These are phyloP conservation scores for Podaxis sp. DNA, from an alignment of 768 basidiomycete species.

Conservation along the genomic window DNA sequence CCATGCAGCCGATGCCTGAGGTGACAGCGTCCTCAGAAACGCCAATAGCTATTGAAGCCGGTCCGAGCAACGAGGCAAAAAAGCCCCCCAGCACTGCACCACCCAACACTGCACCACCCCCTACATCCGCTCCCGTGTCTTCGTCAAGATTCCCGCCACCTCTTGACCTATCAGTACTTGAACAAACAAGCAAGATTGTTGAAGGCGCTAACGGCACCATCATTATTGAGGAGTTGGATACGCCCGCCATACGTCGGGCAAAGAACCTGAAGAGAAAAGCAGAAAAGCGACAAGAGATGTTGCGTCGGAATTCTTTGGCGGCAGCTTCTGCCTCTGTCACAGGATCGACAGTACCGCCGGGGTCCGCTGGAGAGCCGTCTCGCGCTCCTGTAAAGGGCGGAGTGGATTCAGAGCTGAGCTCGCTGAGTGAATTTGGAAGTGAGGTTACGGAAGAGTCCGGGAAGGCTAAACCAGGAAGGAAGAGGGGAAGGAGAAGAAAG, in stretches of 20 bases:
- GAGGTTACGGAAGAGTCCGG: slow-evolving; percentile 15
- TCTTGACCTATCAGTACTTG: slow-evolving; percentile 3
- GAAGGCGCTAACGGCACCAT: slow-evolving; percentile 44
- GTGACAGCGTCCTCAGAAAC: background rate
- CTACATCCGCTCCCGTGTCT: background rate
- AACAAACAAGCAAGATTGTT: slow-evolving; percentile 21
- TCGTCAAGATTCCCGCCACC: background rate
- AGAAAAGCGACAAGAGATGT: slow-evolving; percentile 13
- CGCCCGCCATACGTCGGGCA: slow-evolving; percentile 63
- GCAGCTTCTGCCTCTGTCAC: background rate
- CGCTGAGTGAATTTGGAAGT: slow-evolving; percentile 42
- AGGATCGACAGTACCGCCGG: background rate
- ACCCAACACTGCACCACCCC: background rate
- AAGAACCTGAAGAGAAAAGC: slow-evolving; percentile 38
- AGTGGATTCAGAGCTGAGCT: slow-evolving; percentile 43
- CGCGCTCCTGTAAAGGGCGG: slow-evolving; percentile 2
- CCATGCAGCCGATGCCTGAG: background rate
- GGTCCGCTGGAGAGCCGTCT: background rate
- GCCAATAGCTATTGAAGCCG: background rate
- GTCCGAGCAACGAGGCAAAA: background rate
- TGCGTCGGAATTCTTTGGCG: slow-evolving; percentile 2
- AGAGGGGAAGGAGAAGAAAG: slow-evolving; percentile 17
- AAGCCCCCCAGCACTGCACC: background rate
- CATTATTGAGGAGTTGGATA: slow-evolving; percentile 72
- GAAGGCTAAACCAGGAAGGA: slow-evolving; percentile 1